These are phyloP conservation scores for Amesomyces nigricolor DNA, from an alignment of 2,329 filamentous ascomycete species.

Conservation along the genomic window DNA sequence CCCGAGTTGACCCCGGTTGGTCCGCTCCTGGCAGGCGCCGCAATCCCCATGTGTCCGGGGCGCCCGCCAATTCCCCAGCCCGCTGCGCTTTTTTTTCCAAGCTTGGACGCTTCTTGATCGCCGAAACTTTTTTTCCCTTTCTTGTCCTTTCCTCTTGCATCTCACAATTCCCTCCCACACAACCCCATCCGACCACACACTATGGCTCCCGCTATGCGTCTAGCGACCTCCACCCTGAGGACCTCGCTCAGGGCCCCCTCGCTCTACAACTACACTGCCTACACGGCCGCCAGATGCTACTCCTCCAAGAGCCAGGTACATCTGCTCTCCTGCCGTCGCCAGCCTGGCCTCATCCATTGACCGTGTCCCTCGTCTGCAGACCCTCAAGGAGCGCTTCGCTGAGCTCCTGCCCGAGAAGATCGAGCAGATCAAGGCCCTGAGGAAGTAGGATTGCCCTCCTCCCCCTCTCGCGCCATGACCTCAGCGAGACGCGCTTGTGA, in stretches of 20 bases:
- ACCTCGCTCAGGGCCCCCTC: slow-evolving; percentile 63
- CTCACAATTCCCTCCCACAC: slow-evolving; percentile 31
- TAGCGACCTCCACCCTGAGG: slow-evolving; percentile 77
- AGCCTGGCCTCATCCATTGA: slow-evolving; percentile 26
- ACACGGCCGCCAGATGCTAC: slow-evolving; percentile 84
- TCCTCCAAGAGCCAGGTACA: slow-evolving; percentile 85
- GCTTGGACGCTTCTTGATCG: slow-evolving; percentile 24
- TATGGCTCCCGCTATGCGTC: slow-evolving; percentile 81
- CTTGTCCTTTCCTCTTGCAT: slow-evolving; percentile 34
- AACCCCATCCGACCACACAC: slow-evolving; percentile 32
- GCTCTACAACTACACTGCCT: slow-evolving; percentile 64
- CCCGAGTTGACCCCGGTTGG: slow-evolving; percentile 6
- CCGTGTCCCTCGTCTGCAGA: slow-evolving; percentile 47
- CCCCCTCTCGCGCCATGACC: slow-evolving; percentile 1
- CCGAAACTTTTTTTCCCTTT: slow-evolving; percentile 31
- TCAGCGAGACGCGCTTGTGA: background rate
- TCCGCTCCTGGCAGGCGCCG: slow-evolving; percentile 8
- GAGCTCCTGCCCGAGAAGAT: slow-evolving; percentile 93
- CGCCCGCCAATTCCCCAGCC: slow-evolving; percentile 12
- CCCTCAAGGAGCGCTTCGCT: slow-evolving; percentile 96
- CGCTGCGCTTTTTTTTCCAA: slow-evolving; percentile 34
- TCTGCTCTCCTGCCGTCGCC: slow-evolving; percentile 13
- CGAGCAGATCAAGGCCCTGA: slow-evolving; percentile 97
- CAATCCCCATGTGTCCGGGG: slow-evolving; percentile 19
- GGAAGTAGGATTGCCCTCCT: slow-evolving; percentile 62